Evolutionary conservation across 495 filamentous ascomycete species (phyloP).

Genomic region (Podospora didyma): DNA sequence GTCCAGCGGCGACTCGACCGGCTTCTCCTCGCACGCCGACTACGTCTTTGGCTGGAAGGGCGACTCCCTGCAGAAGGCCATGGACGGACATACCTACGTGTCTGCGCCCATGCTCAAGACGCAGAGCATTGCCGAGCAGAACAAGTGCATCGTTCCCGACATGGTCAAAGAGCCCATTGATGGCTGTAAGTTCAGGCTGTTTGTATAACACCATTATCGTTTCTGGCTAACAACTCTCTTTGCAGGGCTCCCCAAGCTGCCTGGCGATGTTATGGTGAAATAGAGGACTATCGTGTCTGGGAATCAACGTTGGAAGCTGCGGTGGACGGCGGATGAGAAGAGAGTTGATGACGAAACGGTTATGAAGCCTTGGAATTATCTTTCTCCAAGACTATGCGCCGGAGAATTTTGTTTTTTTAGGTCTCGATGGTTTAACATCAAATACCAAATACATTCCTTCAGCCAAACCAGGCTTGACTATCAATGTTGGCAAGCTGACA

Average conservation of each 20-base stretch:
- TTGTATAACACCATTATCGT: not conserved
- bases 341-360: too few relatives aligned
- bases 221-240: not conserved
- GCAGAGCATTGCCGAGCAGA: constrained; percentile 35
- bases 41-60: constrained; percentile 40
- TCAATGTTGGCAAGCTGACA: too few relatives aligned
- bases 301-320: not conserved
- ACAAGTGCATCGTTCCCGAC: constrained; percentile 31
- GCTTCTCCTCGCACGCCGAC: constrained; percentile 35
- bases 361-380: too few relatives aligned
- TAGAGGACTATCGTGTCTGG: not conserved
- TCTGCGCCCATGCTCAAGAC: constrained; percentile 34
- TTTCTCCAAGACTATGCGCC: too few relatives aligned
- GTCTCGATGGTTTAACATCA: too few relatives aligned
- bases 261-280: constrained; percentile 1
- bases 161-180: constrained; percentile 36
- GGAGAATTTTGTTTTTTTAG: too few relatives aligned
- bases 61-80: constrained; percentile 32
- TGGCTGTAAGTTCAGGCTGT: constrained; percentile 32
- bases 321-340: too few relatives aligned
- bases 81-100: constrained; percentile 36
- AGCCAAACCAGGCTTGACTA: too few relatives aligned
- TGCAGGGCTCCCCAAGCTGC: constrained; percentile 5
- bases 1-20: constrained; percentile 35
- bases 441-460: too few relatives aligned